Evolutionary conservation across 2,329 filamentous ascomycete genomes (phyloP).

Genomic region (Penicillium sclerotiorum): DNA sequence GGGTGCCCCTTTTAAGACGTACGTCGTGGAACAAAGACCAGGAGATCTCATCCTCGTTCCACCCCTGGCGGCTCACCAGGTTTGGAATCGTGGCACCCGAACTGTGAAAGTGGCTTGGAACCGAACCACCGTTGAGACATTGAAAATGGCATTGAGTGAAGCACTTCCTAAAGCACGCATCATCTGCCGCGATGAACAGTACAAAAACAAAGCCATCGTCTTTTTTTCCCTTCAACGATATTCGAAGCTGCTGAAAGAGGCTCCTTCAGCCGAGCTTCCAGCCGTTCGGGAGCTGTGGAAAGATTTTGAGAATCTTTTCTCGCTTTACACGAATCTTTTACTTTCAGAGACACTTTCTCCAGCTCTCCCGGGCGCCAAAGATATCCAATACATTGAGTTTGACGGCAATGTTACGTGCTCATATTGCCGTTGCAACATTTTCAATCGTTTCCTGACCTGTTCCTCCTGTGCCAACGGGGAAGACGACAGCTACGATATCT

Average conservation of each 20-base stretch:
- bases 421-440: constrained; percentile 94
- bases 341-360: constrained; percentile 83
- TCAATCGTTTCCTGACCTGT: constrained; percentile 95
- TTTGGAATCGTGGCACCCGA: constrained; percentile 94
- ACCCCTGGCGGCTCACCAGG: constrained; percentile 90
- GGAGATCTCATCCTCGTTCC: constrained; percentile 95
- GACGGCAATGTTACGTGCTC: constrained; percentile 94
- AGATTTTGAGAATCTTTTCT: constrained; percentile 81
- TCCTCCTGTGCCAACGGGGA: constrained; percentile 74
- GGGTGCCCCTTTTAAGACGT: constrained; percentile 88
- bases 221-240: constrained; percentile 88
- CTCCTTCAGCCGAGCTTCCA: constrained; percentile 49
- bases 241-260: constrained; percentile 58
- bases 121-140: constrained; percentile 85
- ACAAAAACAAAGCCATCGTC: constrained; percentile 96
- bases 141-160: constrained; percentile 82
- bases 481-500: constrained; percentile 89
- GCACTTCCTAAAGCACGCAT: constrained; percentile 85
- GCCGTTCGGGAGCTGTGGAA: constrained; percentile 71
- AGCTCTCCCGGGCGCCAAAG: constrained; percentile 59
- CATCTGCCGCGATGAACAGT: constrained; percentile 95
- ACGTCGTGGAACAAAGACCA: constrained; percentile 84
- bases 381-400: constrained; percentile 75
- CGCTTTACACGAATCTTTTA: constrained; percentile 75
- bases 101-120: constrained; percentile 99